Evolutionary conservation across 2,329 filamentous ascomycete species (phyloP), one percentile per base, ranked within the genome.

Genomic region (Alternaria viburni): DNA sequence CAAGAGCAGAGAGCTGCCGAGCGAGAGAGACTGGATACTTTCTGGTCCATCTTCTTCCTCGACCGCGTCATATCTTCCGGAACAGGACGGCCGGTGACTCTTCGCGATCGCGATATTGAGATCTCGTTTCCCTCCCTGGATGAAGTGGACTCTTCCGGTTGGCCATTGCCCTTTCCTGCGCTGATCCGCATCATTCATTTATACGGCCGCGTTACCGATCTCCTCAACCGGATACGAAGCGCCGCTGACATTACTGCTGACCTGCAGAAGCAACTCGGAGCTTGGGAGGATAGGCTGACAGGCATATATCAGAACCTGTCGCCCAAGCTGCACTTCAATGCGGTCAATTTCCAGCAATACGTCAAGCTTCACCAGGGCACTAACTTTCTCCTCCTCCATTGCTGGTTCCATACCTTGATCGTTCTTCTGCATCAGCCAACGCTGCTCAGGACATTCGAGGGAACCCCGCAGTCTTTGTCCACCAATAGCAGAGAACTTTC

Each of bases 41-140:
- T 97, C 69, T 97, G 93, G 93, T 90, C 92, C 5, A 91, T 97
- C 11, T 96, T 96, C 77, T 90, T 96, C 68, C 86, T 97, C 1
- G 93, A 97, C 73, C 87, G 93, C 19, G 90, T 95, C 65, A 95
- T 97, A 25, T 96, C 93, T 0, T 95, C 92, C 0, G 93, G 93
- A 0, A 96, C 93, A 0, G 93, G 93, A 10, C 86, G 93, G 15
- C 91, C 93, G 1, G 93, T 95, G 11, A 96, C 93, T 0, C 85
- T 97, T 28, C 89, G 91, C 52, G 92, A 96, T 74, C 90, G 92
- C 64, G 93, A 96, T 69, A 94, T 95, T 68, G 93, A 96, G 76
- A 85, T 96, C 7, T 87, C 88, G 1, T 91, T 96, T 49, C 87
- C 87, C 4, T 82, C 84, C 6, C 77, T 88, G 50, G 83, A 84